Evolutionary conservation across 495 filamentous ascomycete species (phyloP), one percentile per base, ranked within the genome.

Genomic region (Hypomontagnella submonticulosa): DNA sequence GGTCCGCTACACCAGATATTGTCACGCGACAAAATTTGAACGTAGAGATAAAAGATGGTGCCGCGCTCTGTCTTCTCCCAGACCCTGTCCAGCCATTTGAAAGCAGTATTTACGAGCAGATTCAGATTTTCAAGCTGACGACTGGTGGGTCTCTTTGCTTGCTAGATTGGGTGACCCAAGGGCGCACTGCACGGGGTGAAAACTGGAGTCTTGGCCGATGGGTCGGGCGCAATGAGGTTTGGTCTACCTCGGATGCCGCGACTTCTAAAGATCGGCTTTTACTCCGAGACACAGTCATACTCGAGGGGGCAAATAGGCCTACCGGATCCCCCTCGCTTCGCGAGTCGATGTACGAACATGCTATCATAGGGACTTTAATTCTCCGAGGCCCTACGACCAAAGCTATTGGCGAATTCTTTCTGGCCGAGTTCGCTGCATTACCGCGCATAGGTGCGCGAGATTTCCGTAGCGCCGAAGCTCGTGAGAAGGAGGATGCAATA

Each of bases 81-180:
- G 95, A 99, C 72, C 94, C 95, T 1, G 87, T 95, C 3, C 96
- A 97, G 66, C 95, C 95, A 6, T 97, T 94, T 74, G 86, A 82
- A 37, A 82, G 80, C 48, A 94, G 90, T 65, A 83, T 88, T 20
- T 97, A 96, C 72, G 87, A 89, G 58, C 94, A 97, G 75, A 77
- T 77, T 8, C 95, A 98, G 70, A 82, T 85, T 23, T 95, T 97
- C 71, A 81, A 83, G 8, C 66, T 97, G 7, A 84, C 87, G 20
- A 70, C 79, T 1, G 77, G 70, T 3, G 83, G 82, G 9, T 87
- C 84, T 62, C 77, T 98, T 13, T 93, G 93, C 70, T 79, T 97
- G 2, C 79, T 96, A 38, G 95, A 99, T 73, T 99, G 95, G 95
- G 91, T 97, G 5, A 91, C 87, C 16, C 88, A 93, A 65, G 93